Evolutionary conservation across 441 rosid genomes (phyloP), one percentile per base, ranked within the genome.

Genomic region (Pelargonium citronellum): DNA sequence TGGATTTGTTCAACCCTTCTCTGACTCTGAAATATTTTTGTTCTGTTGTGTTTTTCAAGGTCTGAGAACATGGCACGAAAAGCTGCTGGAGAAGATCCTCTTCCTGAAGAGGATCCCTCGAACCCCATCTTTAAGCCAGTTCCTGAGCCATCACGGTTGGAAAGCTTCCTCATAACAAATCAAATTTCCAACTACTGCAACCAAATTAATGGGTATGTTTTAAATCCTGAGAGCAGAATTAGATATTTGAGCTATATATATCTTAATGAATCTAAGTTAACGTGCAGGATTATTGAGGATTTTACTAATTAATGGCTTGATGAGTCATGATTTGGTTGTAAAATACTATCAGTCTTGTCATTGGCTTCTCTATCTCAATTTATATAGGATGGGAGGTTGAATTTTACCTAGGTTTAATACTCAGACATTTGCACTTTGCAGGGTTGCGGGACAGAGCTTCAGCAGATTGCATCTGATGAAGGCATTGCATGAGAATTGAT

Each of bases 381-480:
- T 27, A 4, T 0, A 27, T 27, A n/a, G 30, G 3, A 4, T 27
- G 3, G 30, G 30, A 27, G 30, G 30, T 27, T 27, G 3, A 1
- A 27, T 1, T 27, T 27, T 27, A 27, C 3, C 3, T 0, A 1
- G 30, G 30, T 27, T 27, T 27, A 27, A 27, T 27, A 27, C 30
- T 27, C 30, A 27, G 3, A 27, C 30, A 27, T 47, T 11, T 47
- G 53, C 4, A 7, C 12, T 44, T 37, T 73, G 81, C 93, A 94
- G 98, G 81, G 96, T 90, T 79, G 83, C 96, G 13, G 97, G 97
- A 37, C 98, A 91, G 85, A 94, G 85, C 88, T 91, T 90, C 83
- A 88, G 86, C 83, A 85, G 86, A 79, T 78, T 94, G 34, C 84
- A 87, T 78, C 78, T 94, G 79, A 83, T 78, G 84, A 91, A 94